Base-by-base conservation (phyloP, 441 rosid species). In the Dalechampia spathulata region DNA sequence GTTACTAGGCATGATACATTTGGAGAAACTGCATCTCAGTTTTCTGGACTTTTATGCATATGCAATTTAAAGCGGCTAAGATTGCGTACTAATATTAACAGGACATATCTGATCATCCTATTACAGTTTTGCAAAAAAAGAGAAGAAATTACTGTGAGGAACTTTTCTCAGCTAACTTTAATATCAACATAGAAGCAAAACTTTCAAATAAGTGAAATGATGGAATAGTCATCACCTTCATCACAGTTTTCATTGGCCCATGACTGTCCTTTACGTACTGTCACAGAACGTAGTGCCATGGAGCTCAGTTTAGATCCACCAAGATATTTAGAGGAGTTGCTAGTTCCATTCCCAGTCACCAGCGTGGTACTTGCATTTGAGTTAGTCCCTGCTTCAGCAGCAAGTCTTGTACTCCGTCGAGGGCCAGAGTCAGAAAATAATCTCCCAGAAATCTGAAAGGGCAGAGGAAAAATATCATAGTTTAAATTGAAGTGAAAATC, bases 371-470 rank as follows among this genome's bases (percentile, higher is more conserved):
- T 75, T 37, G 79, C 37, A 64, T 77, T 85, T 47, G 78, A 64
- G 73, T 77, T 77, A 50, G 73, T 74, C 45, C 79, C 86, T 64
- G 83, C 65, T 72, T 90, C 98, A 39, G 75, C 78, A 64, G 89
- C 80, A 49, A 89, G 90, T 62, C 95, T 83, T 21, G 85, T 77
- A 75, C 90, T 83, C 68, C 96, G 70, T 41, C 95, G 79, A 44
- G 96, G 87, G 70, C 90, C 90, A 74, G 96, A 88, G 80, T 93
- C 99, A 66, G 96, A 78, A 74, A 93, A 93, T 60, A 93, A 69
- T 72, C 99, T 87, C 67, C 99, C 97, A 56, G 99, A 93, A 57
- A 89, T 89, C 99, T 89, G 72, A 67, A 71, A 70, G 47, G 11
- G 55, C 64, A 47, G 22, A 44, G 30, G 38, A 44, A 60, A 52